These are phyloP conservation scores for Pseudocercospora fijiensis DNA, from an alignment of 2,329 filamentous ascomycete genomes.

Conservation along the genomic window DNA sequence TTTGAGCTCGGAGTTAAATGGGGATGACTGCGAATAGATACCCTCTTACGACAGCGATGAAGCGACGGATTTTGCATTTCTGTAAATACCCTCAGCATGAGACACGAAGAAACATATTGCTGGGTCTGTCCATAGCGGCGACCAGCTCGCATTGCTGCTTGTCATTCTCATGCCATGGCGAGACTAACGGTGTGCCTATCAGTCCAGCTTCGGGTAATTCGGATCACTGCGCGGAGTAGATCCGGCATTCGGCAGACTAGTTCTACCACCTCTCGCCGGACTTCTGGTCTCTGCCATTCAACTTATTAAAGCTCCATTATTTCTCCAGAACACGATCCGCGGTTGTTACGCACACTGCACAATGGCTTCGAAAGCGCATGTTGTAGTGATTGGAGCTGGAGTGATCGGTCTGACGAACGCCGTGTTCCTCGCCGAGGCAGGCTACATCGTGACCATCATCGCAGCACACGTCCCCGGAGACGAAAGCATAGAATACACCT, in stretches of 20 bases:
- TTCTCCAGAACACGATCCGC: background rate
- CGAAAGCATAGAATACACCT: slow-evolving; percentile 45
- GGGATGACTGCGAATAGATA: background rate
- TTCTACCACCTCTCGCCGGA: background rate
- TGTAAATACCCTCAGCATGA: slow-evolving; percentile 20
- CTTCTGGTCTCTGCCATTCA: background rate
- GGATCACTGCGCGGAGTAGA: background rate
- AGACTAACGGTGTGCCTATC: background rate
- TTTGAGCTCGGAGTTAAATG: slow-evolving; percentile 12
- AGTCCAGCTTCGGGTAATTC: slow-evolving; percentile 8
- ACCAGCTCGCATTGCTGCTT: background rate
- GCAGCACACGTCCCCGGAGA: slow-evolving; percentile 47
- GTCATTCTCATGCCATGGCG: background rate
- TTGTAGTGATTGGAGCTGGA: slow-evolving; percentile 40
- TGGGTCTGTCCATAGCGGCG: background rate
- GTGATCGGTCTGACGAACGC: slow-evolving; percentile 50
- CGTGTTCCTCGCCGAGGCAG: slow-evolving; percentile 43
- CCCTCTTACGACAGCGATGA: slow-evolving; percentile 11
- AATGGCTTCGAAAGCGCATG: slow-evolving; percentile 8
- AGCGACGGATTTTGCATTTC: slow-evolving; percentile 13
- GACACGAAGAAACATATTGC: slow-evolving; percentile 3
- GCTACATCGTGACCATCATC: slow-evolving; percentile 45
- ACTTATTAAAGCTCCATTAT: background rate
- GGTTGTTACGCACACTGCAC: background rate
- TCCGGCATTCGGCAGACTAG: slow-evolving; percentile 4